A percentile compares a stretch with the other conserved stretches of the same genome.
Evolutionary conservation across 2,329 filamentous ascomycete species (phyloP).

Genomic region (Hypoxylon rubiginosum): DNA sequence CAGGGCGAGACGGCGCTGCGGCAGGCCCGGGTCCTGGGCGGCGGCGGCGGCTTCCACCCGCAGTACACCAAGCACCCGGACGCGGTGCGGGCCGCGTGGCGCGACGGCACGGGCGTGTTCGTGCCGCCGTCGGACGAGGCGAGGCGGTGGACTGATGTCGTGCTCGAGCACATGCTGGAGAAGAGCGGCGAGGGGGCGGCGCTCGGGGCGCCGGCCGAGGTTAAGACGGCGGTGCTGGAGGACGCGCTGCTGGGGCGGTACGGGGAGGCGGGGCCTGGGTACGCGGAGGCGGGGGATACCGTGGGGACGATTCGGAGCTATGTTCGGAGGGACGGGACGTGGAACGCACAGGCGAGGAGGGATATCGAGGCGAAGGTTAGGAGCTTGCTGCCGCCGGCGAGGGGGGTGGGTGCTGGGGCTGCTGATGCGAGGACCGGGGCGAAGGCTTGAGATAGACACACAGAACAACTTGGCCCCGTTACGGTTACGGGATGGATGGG

Average conservation of each 20-base stretch:
- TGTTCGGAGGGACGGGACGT: slow-evolving; percentile 52
- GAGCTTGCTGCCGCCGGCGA: slow-evolving; percentile 41
- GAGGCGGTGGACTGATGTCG: slow-evolving; percentile 6
- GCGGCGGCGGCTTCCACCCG: slow-evolving; percentile 53
- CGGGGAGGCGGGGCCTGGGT: slow-evolving; percentile 49
- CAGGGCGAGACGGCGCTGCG: slow-evolving; percentile 54
- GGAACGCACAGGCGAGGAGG: slow-evolving; percentile 45
- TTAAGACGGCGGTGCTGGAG: slow-evolving; percentile 53
- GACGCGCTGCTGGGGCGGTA: slow-evolving; percentile 57
- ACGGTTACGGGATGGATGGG: neutral
- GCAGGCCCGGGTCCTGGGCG: slow-evolving; percentile 57
- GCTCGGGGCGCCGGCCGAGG: slow-evolving; percentile 40
- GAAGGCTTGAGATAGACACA: slow-evolving; percentile 34
- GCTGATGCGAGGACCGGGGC: slow-evolving; percentile 20
- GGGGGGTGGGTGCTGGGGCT: neutral
- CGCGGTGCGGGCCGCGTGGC: slow-evolving; percentile 45
- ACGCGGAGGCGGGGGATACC: slow-evolving; percentile 49
- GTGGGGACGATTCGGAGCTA: slow-evolving; percentile 54
- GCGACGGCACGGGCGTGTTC: slow-evolving; percentile 54
- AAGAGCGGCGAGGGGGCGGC: slow-evolving; percentile 18
- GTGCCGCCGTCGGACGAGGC: slow-evolving; percentile 50
- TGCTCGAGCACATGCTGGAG: slow-evolving; percentile 4
- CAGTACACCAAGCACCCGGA: slow-evolving; percentile 36
- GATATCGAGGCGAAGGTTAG: slow-evolving; percentile 48
- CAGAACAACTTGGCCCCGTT: neutral